Evolutionary conservation across 495 filamentous ascomycete genomes (phyloP).

Genomic region (Penicillium egyptiacum): DNA sequence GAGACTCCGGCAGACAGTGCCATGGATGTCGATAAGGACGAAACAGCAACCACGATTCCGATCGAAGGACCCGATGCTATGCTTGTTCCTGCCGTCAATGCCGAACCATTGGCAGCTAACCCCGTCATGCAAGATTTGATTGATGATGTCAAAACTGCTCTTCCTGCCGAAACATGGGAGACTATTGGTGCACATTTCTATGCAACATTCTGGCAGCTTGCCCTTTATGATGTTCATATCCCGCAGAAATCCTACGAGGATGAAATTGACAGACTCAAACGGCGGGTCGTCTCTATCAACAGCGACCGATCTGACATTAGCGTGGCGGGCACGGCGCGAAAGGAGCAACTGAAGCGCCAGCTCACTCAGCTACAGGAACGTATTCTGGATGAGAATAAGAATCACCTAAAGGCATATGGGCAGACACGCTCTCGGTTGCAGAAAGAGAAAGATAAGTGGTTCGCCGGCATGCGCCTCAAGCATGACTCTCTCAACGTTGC

Average conservation of each 20-base stretch:
- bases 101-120: conserved; percentile 53
- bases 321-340: conserved; percentile 58
- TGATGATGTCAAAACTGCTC: conserved; percentile 57
- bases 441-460: conserved; percentile 81
- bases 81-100: conserved; percentile 5
- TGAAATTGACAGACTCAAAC: conserved; percentile 63
- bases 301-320: conserved; percentile 72
- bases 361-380: conserved; percentile 58
- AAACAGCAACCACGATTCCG: conserved; percentile 13
- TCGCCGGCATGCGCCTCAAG: conserved; percentile 59
- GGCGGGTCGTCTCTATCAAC: conserved; percentile 58
- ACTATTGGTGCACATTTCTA: conserved; percentile 75
- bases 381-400: conserved; percentile 68
- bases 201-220: conserved; percentile 89
- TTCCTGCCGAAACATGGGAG: conserved; percentile 65
- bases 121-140: conserved; percentile 77
- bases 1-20: conserved; percentile 18
- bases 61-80: conserved; percentile 13
- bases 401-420: conserved; percentile 62
- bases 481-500: conserved; percentile 67
- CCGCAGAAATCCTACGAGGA: conserved; percentile 70
- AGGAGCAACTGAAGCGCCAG: conserved; percentile 61
- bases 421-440: conserved; percentile 63
- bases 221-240: conserved; percentile 74
- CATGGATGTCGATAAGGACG: conserved; percentile 45